Evolutionary conservation across 225 moss, liverwort and hornwort species (phyloP).

Genomic region (Marchantia polymorpha): DNA sequence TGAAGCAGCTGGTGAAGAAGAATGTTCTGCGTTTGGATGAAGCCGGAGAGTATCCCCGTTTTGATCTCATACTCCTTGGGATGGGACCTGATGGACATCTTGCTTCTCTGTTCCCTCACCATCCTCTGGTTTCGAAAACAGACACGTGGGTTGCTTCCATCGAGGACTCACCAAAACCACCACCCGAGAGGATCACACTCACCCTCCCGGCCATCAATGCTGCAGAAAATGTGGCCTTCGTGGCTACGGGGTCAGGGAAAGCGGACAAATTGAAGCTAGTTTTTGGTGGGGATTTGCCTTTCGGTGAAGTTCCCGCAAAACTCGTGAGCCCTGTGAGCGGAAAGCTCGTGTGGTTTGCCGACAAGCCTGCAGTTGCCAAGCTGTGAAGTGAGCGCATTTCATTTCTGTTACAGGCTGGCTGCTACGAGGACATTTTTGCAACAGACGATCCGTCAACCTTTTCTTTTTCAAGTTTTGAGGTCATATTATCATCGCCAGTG

Average conservation of each 20-base stretch:
- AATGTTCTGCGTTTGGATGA: slow-evolving; percentile 43
- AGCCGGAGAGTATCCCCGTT: slow-evolving; percentile 64
- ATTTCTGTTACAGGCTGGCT: no score
- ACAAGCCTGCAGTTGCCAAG: slow-evolving; percentile 56
- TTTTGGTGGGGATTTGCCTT: slow-evolving; percentile 70
- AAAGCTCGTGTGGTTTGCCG: slow-evolving; percentile 82
- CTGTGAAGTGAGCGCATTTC: slow-evolving; percentile 1
- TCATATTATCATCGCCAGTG: no score
- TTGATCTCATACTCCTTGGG: slow-evolving; percentile 84
- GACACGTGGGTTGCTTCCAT: slow-evolving; percentile 84
- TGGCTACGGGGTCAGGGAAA: slow-evolving; percentile 78
- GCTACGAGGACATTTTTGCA: background rate
- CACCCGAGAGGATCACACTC: slow-evolving; percentile 87
- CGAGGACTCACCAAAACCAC: slow-evolving; percentile 90
- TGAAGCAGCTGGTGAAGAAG: slow-evolving; percentile 51
- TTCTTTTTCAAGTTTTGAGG: no score
- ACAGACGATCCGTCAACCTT: background rate
- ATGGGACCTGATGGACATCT: slow-evolving; percentile 97
- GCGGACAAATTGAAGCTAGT: slow-evolving; percentile 78
- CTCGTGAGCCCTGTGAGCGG: slow-evolving; percentile 74
- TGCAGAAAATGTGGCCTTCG: slow-evolving; percentile 75
- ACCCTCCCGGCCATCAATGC: slow-evolving; percentile 91
- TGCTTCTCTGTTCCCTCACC: slow-evolving; percentile 88
- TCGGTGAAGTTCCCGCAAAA: slow-evolving; percentile 87
- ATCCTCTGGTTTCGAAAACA: slow-evolving; percentile 68